These are phyloP conservation scores for Acanthamoeba quina DNA, from an alignment of 208 protist genomes.

Conservation along the genomic window DNA sequence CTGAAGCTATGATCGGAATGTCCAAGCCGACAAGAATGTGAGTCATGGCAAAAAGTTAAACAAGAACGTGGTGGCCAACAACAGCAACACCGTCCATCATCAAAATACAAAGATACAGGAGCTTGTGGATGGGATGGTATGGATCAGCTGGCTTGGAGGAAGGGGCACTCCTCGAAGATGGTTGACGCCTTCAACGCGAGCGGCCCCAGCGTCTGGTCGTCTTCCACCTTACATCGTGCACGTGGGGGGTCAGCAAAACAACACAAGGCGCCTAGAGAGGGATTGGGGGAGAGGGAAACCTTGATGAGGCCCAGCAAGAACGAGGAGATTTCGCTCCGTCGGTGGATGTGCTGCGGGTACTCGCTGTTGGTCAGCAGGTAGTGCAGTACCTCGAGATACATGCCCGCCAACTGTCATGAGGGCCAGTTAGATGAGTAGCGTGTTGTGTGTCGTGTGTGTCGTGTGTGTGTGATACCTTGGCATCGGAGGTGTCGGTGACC, in stretches of 20 bases:
- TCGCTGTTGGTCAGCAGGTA: conserved; percentile 49
- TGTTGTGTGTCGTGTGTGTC: not conserved
- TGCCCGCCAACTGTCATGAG: not conserved
- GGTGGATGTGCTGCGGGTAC: not conserved
- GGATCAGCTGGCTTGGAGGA: not conserved
- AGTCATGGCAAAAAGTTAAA: too few relatives aligned
- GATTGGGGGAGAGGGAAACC: not conserved
- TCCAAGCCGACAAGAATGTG: too few relatives aligned
- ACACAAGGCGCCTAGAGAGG: too few relatives aligned
- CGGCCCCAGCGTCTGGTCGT: conserved; percentile 8
- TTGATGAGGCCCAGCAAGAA: conserved; percentile 51
- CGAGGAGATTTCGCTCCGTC: not conserved
- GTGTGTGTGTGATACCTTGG: not conserved
- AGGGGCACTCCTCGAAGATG: conserved; percentile 20
- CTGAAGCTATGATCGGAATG: too few relatives aligned
- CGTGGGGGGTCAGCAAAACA: not conserved
- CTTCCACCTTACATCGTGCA: not conserved
- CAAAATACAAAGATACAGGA: too few relatives aligned
- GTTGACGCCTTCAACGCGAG: conserved; percentile 1
- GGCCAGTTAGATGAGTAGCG: too few relatives aligned
- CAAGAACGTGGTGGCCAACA: too few relatives aligned
- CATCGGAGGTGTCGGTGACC: conserved; percentile 9
- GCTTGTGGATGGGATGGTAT: too few relatives aligned
- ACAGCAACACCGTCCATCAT: too few relatives aligned
- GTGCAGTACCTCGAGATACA: conserved; percentile 34